Evolutionary conservation across 2,329 filamentous ascomycete genomes (phyloP), one percentile per base, ranked within the genome.

Genomic region (Ceratocystis papillata): DNA sequence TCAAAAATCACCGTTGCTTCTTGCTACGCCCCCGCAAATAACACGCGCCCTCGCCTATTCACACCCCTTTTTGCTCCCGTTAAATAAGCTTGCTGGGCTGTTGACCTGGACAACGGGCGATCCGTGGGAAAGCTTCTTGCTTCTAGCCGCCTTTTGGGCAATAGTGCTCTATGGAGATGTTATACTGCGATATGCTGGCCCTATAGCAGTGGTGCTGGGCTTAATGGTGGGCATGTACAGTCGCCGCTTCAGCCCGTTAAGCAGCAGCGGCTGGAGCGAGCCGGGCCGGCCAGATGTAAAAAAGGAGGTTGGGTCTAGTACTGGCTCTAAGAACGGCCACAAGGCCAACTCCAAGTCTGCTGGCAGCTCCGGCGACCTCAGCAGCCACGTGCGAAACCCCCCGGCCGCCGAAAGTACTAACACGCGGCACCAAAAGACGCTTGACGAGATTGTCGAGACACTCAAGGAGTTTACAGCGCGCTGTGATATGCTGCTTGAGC

Each of bases 391-490:
- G 65, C 74, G 78, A n/a, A 77, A 76, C 22, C 73, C 75, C 45
- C 33, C 59, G 12, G 33, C 53, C 28, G 81, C 80, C 7, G 89
- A 90, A 71, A 73, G 77, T 17, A 83, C 81, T 5, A 85, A 82
- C 68, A 87, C 86, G 53, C 86, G 87, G 68, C 89, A 94, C 71
- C 90, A 96, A 72, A 96, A 96, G 79, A 96, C 91, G 63, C 77
- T 99, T 64, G 94, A 99, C 74, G 94, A 99, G 77, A 99, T 99
- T 68, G 89, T 99, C 66, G 92, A 97, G 71, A 96, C 90, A 0
- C 78, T 99, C 57, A 90, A 91, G 74, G 86, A 91, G 70, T 90
- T 99, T 71, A 97, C 93, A 0, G 88, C 87, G 4, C 83, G 94
- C 62, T 96, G 94, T 76, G 96, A 96, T 74, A 87, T 96, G 64